Conservation (phyloP, 176 grass and related monocot genomes). For the Aegilops umbellulata region DNA sequence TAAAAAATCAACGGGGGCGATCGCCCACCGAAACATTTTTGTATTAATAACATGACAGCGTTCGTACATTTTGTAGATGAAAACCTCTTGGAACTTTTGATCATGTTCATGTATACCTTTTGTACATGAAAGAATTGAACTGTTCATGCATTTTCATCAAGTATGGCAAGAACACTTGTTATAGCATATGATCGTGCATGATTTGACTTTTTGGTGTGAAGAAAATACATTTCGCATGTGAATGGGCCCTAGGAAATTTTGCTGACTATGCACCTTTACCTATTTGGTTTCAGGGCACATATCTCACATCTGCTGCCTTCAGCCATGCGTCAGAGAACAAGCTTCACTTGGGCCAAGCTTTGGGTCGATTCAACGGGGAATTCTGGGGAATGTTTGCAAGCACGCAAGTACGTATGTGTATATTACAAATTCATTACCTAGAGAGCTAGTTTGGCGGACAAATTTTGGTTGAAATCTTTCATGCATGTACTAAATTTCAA, state of each 20-base stretch:
- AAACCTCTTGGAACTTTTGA: neutral
- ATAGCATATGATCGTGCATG: neutral
- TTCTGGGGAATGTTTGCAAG: constrained; percentile 20
- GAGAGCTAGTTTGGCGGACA: neutral
- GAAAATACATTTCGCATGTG: neutral
- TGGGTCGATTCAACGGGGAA: neutral
- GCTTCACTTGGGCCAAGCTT: neutral
- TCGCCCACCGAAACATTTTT: too few relatives aligned
- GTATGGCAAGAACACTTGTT: neutral
- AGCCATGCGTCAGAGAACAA: constrained; percentile 16
- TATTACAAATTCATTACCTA: neutral
- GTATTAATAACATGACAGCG: too few relatives aligned
- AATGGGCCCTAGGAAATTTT: neutral
- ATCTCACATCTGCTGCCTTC: neutral
- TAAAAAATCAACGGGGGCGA: too few relatives aligned
- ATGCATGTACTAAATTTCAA: neutral
- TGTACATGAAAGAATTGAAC: neutral
- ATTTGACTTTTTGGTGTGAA: neutral
- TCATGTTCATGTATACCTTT: neutral
- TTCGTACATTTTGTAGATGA: too few relatives aligned
- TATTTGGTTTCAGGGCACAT: constrained; percentile 11
- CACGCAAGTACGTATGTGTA: neutral
- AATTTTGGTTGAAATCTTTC: neutral
- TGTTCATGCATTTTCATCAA: neutral
- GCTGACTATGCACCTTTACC: neutral